phyloP scores from a whole-genome alignment of 176 grass and related monocot genomes.

The Tillandsia fasciculata region DNA sequence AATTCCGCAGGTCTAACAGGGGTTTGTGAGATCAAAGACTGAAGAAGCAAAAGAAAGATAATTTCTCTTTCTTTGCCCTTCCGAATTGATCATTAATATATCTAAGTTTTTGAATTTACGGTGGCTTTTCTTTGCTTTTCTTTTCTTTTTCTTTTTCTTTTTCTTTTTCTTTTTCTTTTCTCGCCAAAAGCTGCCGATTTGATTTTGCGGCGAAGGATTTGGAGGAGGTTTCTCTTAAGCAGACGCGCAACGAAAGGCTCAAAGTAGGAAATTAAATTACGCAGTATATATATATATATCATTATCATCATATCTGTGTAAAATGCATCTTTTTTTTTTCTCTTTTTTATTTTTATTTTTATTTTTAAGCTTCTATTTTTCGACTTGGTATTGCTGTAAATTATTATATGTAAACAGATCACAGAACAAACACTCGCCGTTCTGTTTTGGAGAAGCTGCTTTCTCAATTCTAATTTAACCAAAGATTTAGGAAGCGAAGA shows the following conservation, averaged over 20 bases:
- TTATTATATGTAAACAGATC: slow-evolving; percentile 3
- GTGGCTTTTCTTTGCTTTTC: neutral
- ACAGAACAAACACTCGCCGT: neutral
- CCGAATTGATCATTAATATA: slow-evolving; percentile 18
- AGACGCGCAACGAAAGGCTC: neutral
- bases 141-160: neutral
- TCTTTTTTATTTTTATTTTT: too few relatives aligned
- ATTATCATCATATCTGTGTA: neutral
- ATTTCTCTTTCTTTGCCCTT: slow-evolving; percentile 21
- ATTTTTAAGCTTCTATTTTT: neutral
- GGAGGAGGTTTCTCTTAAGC: too few relatives aligned
- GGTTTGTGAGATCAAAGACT: slow-evolving; percentile 46
- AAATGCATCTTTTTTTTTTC: neutral
- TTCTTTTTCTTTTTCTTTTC: neutral
- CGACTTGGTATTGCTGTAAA: neutral
- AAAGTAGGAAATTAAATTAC: neutral
- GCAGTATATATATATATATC: neutral
- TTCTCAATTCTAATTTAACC: neutral
- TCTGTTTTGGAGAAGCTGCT: neutral
- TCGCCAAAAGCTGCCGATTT: slow-evolving; percentile 17
- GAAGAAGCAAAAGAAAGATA: slow-evolving; percentile 22
- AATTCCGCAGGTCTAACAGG: slow-evolving; percentile 46
- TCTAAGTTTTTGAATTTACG: slow-evolving; percentile 18
- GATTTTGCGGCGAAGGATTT: slow-evolving; percentile 14
- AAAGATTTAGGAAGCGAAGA: too few relatives aligned